A percentile compares a stretch with the other conserved stretches of the same genome.
These are phyloP conservation scores for Inga leiocalycina DNA, from an alignment of 306 rosid species.

Conservation along the genomic window DNA sequence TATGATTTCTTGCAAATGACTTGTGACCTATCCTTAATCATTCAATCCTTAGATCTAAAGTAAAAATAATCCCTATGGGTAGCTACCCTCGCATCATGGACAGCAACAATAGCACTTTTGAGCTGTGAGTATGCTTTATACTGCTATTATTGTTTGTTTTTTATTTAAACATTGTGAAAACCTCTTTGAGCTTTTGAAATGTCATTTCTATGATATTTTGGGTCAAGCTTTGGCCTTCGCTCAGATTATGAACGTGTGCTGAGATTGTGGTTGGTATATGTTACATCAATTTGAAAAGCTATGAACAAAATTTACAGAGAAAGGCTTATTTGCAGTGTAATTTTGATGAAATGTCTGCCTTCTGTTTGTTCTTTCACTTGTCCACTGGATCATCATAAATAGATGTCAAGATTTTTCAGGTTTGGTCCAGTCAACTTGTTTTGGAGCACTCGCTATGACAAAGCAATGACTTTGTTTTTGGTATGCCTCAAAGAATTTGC, in stretches of 20 bases:
- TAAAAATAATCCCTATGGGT: conserved; percentile 95
- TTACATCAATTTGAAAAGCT: background rate
- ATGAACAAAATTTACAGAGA: background rate
- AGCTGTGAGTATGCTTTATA: conserved; percentile 67
- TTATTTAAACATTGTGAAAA: background rate
- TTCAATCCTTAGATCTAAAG: conserved; percentile 63
- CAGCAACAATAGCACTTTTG: conserved; percentile 70
- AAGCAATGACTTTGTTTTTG: conserved; percentile 87
- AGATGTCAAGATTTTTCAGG: conserved; percentile 45
- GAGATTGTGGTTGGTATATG: conserved; percentile 30
- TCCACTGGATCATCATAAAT: conserved; percentile 28
- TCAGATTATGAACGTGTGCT: conserved; percentile 4
- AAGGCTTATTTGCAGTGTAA: background rate
- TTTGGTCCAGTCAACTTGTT: conserved; percentile 98
- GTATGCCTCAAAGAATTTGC: conserved; percentile 94
- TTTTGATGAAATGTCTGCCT: conserved; percentile 25
- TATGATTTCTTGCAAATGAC: conserved; percentile 22
- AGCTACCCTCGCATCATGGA: conserved; percentile 96
- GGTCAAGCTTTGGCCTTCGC: background rate
- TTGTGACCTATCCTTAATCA: conserved; percentile 46
- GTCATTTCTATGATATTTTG: conserved; percentile 4
- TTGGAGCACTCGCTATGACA: conserved; percentile 98
- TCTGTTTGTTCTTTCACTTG: conserved; percentile 23
- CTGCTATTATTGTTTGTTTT: background rate
- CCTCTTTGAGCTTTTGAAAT: background rate